A percentile compares a stretch with the other conserved stretches of the same genome.
Evolutionary conservation across 805 yeast genomes (phyloP).

Genomic region (Sungouiozyma intestinalis): DNA sequence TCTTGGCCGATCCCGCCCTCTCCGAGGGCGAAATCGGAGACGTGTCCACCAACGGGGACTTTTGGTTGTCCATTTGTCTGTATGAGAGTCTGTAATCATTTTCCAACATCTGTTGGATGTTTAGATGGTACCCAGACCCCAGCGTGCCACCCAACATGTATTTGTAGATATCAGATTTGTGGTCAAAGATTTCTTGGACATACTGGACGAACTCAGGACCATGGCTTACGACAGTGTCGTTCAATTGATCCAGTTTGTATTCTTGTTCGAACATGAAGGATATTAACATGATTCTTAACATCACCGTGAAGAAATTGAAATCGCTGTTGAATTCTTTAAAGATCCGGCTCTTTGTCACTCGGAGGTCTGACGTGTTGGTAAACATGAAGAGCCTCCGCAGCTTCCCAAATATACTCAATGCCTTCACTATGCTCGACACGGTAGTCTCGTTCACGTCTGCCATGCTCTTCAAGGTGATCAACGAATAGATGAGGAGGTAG

Average conservation of each 20-base stretch:
- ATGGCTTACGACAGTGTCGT: constrained; percentile 51
- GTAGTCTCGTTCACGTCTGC: background rate
- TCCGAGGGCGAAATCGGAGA: background rate
- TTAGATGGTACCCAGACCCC: constrained; percentile 19
- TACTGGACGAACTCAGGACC: constrained; percentile 29
- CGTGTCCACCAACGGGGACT: background rate
- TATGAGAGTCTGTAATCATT: constrained; percentile 3
- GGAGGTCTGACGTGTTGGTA: background rate
- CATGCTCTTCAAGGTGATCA: constrained; percentile 7
- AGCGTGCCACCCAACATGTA: constrained; percentile 14
- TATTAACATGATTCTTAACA: constrained; percentile 3
- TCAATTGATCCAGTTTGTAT: constrained; percentile 50
- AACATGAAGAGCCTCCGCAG: background rate
- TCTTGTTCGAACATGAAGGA: constrained; percentile 2
- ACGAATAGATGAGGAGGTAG: constrained; percentile 8
- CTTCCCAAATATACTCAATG: background rate
- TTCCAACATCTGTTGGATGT: constrained; percentile 14
- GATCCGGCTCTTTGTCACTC: constrained; percentile 1
- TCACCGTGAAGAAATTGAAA: constrained; percentile 5
- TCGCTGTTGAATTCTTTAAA: constrained; percentile 5
- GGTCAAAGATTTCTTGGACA: constrained; percentile 13
- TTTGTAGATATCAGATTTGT: constrained; percentile 18
- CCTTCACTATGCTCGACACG: background rate
- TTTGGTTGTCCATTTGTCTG: background rate
- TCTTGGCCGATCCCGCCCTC: background rate